Conservation (phyloP, 2,329 filamentous ascomycete genomes). For the Fusarium chaquense region DNA sequence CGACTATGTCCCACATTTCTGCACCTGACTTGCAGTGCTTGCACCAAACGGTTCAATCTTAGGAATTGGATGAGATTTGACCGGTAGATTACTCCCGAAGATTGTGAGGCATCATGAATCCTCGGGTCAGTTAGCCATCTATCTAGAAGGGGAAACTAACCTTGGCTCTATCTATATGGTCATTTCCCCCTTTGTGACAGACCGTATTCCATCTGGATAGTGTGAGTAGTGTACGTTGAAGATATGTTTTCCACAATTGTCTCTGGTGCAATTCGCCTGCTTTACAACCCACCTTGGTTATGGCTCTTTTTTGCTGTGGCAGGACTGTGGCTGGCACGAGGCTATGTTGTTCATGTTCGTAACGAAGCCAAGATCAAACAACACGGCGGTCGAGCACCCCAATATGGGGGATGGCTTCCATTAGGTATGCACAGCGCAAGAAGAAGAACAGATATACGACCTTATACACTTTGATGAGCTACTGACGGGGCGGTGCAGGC, state of each 20-base stretch:
- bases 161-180: background rate
- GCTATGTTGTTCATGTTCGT: background rate
- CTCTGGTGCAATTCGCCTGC: background rate
- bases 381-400: background rate
- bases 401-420: slow-evolving; percentile 2
- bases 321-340: background rate
- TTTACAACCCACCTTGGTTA: background rate
- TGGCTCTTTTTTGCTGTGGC: background rate
- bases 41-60: background rate
- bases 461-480: background rate
- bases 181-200: slow-evolving; percentile 2
- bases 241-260: background rate
- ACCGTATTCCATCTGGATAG: background rate
- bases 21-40: background rate
- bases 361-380: slow-evolving; percentile 1
- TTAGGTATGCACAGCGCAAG: background rate
- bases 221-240: background rate
- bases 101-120: background rate
- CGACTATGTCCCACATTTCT: background rate
- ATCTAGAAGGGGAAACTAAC: background rate
- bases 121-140: background rate
- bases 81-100: background rate
- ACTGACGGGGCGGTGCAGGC: background rate
- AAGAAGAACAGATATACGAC: background rate
- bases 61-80: background rate